phyloP scores from a whole-genome alignment of 2,329 filamentous ascomycete genomes.

The Trichoderma hamatum region DNA sequence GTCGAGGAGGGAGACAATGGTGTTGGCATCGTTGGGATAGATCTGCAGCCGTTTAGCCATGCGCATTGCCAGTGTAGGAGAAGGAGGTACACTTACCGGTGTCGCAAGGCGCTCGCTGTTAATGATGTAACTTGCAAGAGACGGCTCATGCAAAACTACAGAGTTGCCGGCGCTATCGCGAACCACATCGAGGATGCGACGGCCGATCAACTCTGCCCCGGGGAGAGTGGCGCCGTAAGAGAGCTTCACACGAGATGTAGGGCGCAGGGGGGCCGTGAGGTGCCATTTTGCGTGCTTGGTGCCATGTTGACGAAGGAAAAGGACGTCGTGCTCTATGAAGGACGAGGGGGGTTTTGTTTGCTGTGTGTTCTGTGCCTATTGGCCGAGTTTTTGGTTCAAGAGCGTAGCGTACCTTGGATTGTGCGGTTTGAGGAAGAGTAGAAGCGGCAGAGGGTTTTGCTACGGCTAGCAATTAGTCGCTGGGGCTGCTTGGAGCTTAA shows the following conservation, averaged over 20 bases:
- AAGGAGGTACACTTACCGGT: slow-evolving; percentile 46
- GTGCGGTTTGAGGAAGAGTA: slow-evolving; percentile 36
- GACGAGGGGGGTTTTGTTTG: not conserved
- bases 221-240: slow-evolving; percentile 51
- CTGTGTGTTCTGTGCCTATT: not conserved
- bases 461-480: not conserved
- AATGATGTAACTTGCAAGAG: slow-evolving; percentile 73
- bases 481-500: not conserved
- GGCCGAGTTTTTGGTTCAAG: not conserved
- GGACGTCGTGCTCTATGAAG: slow-evolving; percentile 45
- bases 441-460: slow-evolving; percentile 17
- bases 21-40: slow-evolving; percentile 73
- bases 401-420: slow-evolving; percentile 34
- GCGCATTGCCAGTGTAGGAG: not conserved
- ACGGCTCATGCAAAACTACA: slow-evolving; percentile 65
- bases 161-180: slow-evolving; percentile 52
- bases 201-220: slow-evolving; percentile 66
- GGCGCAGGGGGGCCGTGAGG: slow-evolving; percentile 42
- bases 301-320: slow-evolving; percentile 47
- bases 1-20: slow-evolving; percentile 77
- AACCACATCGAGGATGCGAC: slow-evolving; percentile 60
- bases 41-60: slow-evolving; percentile 34
- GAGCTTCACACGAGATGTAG: slow-evolving; percentile 40
- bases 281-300: slow-evolving; percentile 43
- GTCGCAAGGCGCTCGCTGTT: slow-evolving; percentile 72